Conservation (phyloP, 306 rosid species). For the Nissolia schottii region DNA sequence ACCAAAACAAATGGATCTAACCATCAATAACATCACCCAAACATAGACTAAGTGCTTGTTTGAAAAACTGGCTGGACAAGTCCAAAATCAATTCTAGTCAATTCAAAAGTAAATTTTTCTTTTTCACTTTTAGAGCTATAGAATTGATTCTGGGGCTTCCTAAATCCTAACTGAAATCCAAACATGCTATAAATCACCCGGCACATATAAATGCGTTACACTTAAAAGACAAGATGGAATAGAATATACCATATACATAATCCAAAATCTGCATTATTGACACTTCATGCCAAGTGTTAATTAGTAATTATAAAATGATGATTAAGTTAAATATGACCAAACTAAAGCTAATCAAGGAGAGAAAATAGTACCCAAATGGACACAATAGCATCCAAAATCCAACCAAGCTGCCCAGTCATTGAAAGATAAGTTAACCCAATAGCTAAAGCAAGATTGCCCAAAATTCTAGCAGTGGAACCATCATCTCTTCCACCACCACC, state of each 20-base stretch:
- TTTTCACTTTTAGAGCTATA: too few species aligned
- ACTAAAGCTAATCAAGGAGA: slow-evolving; percentile 2
- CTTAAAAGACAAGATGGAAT: not conserved
- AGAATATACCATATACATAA: not conserved
- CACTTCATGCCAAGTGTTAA: not conserved
- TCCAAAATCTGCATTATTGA: not conserved
- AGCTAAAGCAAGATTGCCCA: slow-evolving; percentile 85
- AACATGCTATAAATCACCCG: too few species aligned
- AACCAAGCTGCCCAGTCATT: slow-evolving; percentile 93
- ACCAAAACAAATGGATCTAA: not conserved
- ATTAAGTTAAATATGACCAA: not conserved
- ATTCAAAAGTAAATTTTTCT: too few species aligned
- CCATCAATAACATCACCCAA: not conserved
- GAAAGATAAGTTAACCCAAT: slow-evolving; percentile 89
- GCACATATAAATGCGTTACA: not conserved
- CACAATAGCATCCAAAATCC: slow-evolving; percentile 94
- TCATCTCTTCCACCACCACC: slow-evolving; percentile 75
- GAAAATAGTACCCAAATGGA: slow-evolving; percentile 80
- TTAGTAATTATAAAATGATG: not conserved
- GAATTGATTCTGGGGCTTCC: too few species aligned
- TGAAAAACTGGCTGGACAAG: too few species aligned
- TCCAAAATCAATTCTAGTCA: too few species aligned
- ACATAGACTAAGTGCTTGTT: not conserved
- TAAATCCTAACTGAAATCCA: too few species aligned
- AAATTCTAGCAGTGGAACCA: slow-evolving; percentile 61